These are phyloP conservation scores for Wickerhamiella pararugosa DNA, from an alignment of 1,139 yeast genomes.

Conservation along the genomic window DNA sequence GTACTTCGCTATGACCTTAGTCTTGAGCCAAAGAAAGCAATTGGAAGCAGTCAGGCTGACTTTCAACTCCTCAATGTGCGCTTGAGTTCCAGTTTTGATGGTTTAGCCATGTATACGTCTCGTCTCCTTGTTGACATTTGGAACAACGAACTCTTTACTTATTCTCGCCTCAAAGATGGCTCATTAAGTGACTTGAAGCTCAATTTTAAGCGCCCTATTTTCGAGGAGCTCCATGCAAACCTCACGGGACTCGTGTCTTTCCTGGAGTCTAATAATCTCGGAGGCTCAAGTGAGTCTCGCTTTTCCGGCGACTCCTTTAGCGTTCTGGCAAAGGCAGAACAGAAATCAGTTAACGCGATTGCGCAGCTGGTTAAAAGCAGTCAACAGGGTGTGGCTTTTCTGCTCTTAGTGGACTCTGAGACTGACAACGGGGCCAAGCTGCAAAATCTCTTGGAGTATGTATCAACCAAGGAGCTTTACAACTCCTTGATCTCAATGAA, in stretches of 20 bases:
- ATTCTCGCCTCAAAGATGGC: conserved; percentile 22
- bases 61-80: conserved; percentile 39
- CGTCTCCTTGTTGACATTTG: conserved; percentile 68
- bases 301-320: conserved; percentile 11
- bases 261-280: conserved; percentile 25
- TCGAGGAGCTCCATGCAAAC: conserved; percentile 22
- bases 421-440: conserved; percentile 30
- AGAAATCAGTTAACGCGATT: conserved; percentile 70
- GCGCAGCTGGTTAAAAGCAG: conserved; percentile 61
- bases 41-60: conserved; percentile 18
- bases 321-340: conserved; percentile 58
- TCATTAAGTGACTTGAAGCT: conserved; percentile 9
- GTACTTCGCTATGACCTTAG: conserved; percentile 12
- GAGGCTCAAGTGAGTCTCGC: conserved; percentile 12
- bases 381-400: conserved; percentile 80
- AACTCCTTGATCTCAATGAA: conserved; percentile 45
- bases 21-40: conserved; percentile 8
- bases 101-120: conserved; percentile 66
- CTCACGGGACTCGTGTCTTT: conserved; percentile 25
- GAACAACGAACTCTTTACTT: conserved; percentile 36
- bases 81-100: conserved; percentile 83
- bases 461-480: conserved; percentile 50
- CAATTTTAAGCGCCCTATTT: conserved; percentile 10
- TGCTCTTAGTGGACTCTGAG: conserved; percentile 71
- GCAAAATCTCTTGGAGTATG: conserved; percentile 55